Conservation (phyloP, 202 grass and related monocot genomes). For the Alloteropsis angusta region DNA sequence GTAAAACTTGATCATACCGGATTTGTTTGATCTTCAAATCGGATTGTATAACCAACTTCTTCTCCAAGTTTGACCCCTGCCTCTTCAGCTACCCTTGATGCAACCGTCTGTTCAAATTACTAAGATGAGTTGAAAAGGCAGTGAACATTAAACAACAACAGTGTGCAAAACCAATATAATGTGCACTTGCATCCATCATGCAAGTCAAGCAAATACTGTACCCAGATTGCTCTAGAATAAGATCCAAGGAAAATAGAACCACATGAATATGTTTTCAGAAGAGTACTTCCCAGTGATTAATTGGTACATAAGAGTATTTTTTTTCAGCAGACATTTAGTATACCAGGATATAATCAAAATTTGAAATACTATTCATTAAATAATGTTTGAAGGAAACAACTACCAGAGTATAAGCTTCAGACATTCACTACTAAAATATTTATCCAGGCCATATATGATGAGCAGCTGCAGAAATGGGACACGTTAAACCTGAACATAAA, state of each 20-base stretch:
- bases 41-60: constrained; percentile 96
- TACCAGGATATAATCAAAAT: background rate
- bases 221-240: background rate
- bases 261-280: background rate
- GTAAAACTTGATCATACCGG: constrained; percentile 40
- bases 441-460: background rate
- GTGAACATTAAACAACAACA: constrained; percentile 1
- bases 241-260: background rate
- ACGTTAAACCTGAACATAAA: background rate
- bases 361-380: background rate
- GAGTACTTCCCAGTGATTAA: background rate
- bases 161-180: background rate
- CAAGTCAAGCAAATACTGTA: constrained; percentile 1
- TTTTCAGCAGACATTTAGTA: background rate
- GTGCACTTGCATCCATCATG: background rate
- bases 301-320: background rate
- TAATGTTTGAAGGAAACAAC: background rate
- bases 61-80: constrained; percentile 80
- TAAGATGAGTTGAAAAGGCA: constrained; percentile 24
- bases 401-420: background rate
- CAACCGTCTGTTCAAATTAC: constrained; percentile 70
- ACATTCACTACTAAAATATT: background rate
- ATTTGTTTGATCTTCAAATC: constrained; percentile 95
- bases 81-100: constrained; percentile 84
- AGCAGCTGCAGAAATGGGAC: background rate